Base-by-base conservation (phyloP, 2,329 filamentous ascomycete genomes). In the Ustulina deusta region DNA sequence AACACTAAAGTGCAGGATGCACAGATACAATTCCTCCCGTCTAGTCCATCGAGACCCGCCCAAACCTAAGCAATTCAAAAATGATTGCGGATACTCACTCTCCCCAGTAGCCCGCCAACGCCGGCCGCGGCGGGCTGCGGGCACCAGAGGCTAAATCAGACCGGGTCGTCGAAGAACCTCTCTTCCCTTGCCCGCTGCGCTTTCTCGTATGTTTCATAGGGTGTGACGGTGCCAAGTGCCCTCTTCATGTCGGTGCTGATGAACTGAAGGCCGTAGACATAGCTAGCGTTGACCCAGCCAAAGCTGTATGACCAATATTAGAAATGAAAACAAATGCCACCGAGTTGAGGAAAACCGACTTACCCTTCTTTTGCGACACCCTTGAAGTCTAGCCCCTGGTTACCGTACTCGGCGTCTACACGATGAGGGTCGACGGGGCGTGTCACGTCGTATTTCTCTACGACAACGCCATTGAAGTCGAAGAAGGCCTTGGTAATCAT, bases 401-500 rank as follows among this genome's bases (percentile, higher is more conserved):
- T 99, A 6, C 96, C 96, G 78, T 99, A 99, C 81, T 99, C 96
- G 66, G 95, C 96, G 79, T 97, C 93, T 13, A 98, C 96, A 69
- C 92, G 91, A 81, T 98, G 96, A 42, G 96, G 94, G 76, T 97
- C 94, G 64, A 94, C 89, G 5, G 92, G 90, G 64, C 93, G 85
- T 22, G 95, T 98, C 68, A 99, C 96, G 80, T 99, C 93, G 83
- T 99, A 99, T 83, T 99, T 99, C 82, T 99, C 96, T 6, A 98
- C 96, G 1, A 99, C 95, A 9, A 97, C 94, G 44, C 96, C 96
- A 78, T 98, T 98, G 85, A 95, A 98, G 79, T 99, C 95, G 68
- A 97, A 94, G 82, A 98, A 98, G 0, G 96, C 94, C 81, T 97
- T 97, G 66, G 93, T 97, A 76, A 97, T 94, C 95, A 98, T 98